A percentile compares a stretch with the other conserved stretches of the same genome.
phyloP scores from a whole-genome alignment of 176 grass and related monocot species.

The Canna indica region DNA sequence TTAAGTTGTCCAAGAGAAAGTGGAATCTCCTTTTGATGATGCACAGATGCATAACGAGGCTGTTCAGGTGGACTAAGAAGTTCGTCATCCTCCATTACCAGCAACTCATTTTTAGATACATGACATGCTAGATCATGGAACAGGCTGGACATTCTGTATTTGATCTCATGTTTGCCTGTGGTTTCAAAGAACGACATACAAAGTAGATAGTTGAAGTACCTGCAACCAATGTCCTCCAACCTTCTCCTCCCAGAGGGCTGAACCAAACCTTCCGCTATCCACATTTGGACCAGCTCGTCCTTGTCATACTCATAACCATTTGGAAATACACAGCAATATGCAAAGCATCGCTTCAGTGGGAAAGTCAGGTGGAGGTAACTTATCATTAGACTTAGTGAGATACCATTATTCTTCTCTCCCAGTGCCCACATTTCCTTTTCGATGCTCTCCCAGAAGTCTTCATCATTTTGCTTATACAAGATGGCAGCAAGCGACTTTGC shows the following conservation, averaged over 20 bases:
- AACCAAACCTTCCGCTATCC: conserved; percentile 55
- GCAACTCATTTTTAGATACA: conserved; percentile 28
- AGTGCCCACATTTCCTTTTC: conserved; percentile 34
- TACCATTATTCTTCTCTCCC: conserved; percentile 18
- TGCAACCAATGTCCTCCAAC: conserved; percentile 26
- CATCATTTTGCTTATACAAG: conserved; percentile 24
- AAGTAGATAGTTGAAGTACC: conserved; percentile 37
- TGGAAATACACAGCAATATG: conserved; percentile 45
- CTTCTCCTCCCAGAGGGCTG: conserved; percentile 10
- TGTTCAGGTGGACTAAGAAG: not conserved
- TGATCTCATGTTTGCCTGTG: not conserved
- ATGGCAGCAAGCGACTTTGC: conserved; percentile 43
- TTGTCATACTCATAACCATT: conserved; percentile 36
- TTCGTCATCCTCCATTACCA: conserved; percentile 2
- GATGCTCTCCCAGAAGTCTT: conserved; percentile 38
- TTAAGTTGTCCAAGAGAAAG: conserved; percentile 27
- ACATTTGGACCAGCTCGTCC: conserved; percentile 41
- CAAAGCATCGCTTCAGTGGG: conserved; percentile 45
- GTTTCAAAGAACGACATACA: conserved; percentile 34
- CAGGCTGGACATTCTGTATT: conserved; percentile 26
- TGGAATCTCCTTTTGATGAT: conserved; percentile 2
- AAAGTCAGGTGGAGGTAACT: conserved; percentile 57
- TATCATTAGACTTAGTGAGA: conserved; percentile 34
- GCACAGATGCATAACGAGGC: conserved; percentile 25
- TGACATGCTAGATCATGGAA: conserved; percentile 28